phyloP scores from a whole-genome alignment of 768 basidiomycete species.

The Boletus patriciae region DNA sequence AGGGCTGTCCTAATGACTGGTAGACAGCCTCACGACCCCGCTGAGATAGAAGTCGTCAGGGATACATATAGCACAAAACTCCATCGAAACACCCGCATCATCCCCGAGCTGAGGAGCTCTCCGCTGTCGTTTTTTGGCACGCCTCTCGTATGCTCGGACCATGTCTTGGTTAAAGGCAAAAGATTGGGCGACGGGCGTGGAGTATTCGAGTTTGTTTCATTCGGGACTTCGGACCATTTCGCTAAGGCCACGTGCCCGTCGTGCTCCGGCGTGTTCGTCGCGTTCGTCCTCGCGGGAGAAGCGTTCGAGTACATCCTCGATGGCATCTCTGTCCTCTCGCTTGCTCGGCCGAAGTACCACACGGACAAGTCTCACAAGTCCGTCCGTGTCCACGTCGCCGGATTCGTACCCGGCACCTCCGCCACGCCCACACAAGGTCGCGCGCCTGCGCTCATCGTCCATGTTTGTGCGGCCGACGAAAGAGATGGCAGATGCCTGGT shows the following conservation, averaged over 20 bases:
- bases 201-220: conserved; percentile 38
- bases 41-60: conserved; percentile 17
- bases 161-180: conserved; percentile 36
- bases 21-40: conserved; percentile 9
- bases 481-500: conserved; percentile 7
- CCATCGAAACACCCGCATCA: not conserved
- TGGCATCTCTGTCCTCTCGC: conserved; percentile 6
- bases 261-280: conserved; percentile 9
- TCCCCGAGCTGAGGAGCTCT: not conserved
- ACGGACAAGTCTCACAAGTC: not conserved
- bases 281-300: conserved; percentile 4
- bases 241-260: conserved; percentile 2
- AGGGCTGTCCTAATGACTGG: not conserved
- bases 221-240: conserved; percentile 37
- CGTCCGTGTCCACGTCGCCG: not conserved
- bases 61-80: conserved; percentile 31
- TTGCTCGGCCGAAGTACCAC: conserved; percentile 5
- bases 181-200: conserved; percentile 30
- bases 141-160: not conserved
- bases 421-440: not conserved
- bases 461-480: conserved; percentile 18
- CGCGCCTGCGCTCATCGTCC: conserved; percentile 13
- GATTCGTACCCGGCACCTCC: conserved; percentile 3
- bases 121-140: not conserved
- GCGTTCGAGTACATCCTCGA: not conserved